phyloP scores from a whole-genome alignment of 1,284 basidiomycete genomes.

The Leccinum griseonigrum region DNA sequence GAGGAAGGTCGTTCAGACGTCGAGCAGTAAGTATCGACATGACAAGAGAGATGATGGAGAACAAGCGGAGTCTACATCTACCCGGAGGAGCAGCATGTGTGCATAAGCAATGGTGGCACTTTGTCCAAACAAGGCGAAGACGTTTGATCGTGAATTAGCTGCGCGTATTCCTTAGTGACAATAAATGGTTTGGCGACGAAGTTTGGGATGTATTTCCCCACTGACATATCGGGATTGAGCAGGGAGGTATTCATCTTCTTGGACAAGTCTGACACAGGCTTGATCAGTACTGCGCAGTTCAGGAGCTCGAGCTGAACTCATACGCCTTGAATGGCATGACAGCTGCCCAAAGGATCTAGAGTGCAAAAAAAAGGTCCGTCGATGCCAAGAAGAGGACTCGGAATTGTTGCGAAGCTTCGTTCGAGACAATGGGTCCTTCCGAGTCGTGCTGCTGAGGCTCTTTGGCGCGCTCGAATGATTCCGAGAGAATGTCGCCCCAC shows the following conservation, averaged over 20 bases:
- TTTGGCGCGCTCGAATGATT: conserved; percentile 76
- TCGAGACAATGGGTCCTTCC: conserved; percentile 94
- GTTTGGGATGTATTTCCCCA: conserved; percentile 97
- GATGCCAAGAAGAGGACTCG: conserved; percentile 84
- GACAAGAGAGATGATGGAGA: conserved; percentile 72
- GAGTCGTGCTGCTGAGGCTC: conserved; percentile 74
- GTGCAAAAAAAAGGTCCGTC: conserved; percentile 92
- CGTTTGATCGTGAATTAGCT: conserved; percentile 94
- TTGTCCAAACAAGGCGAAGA: conserved; percentile 91
- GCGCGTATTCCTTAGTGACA: conserved; percentile 86
- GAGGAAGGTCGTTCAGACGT: conserved; percentile 65
- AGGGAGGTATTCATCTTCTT: conserved; percentile 95
- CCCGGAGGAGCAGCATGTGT: conserved; percentile 74
- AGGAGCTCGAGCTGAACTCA: conserved; percentile 38
- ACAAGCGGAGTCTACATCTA: conserved; percentile 66
- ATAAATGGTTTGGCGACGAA: conserved; percentile 94
- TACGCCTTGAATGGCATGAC: conserved; percentile 96
- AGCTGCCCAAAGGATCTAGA: conserved; percentile 97
- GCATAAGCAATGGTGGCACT: conserved; percentile 71
- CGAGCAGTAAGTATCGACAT: conserved; percentile 72
- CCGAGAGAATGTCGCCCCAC: conserved; percentile 86
- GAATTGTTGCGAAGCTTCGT: conserved; percentile 92
- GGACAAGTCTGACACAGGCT: conserved; percentile 71
- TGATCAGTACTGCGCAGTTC: conserved; percentile 21
- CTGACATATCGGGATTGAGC: conserved; percentile 88